These are phyloP conservation scores for Angomonas deanei DNA, from an alignment of 208 protist genomes.

Conservation along the genomic window DNA sequence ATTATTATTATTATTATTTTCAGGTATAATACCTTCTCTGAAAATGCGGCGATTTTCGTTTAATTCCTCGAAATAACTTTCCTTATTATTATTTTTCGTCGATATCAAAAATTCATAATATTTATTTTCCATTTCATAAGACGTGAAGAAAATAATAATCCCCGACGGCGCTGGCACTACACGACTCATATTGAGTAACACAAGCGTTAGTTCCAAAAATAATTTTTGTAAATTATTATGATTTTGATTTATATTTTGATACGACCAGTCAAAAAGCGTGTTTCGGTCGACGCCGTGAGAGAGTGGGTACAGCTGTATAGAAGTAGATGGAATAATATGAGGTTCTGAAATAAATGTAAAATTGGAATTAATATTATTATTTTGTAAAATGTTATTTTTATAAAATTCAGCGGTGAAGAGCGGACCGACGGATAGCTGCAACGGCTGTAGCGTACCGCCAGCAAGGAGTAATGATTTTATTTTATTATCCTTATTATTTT, in stretches of 20 bases:
- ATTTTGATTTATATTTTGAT: not conserved
- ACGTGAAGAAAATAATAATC: slow-evolving; percentile 93
- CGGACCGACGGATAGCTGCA: slow-evolving; percentile 68
- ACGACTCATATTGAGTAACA: slow-evolving; percentile 84
- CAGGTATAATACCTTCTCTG: slow-evolving; percentile 41
- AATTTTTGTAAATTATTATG: not conserved
- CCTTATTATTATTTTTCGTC: not conserved
- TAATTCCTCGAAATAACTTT: slow-evolving; percentile 47
- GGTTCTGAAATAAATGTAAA: slow-evolving; percentile 52
- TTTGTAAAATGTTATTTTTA: not conserved
- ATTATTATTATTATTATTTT: slow-evolving; percentile 7
- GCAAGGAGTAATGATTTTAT: slow-evolving; percentile 61
- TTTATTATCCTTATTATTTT: slow-evolving; percentile 8
- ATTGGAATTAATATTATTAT: not conserved
- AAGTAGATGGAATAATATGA: slow-evolving; percentile 82
- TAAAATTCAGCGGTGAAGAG: slow-evolving; percentile 27
- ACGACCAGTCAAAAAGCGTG: not conserved
- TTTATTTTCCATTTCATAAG: slow-evolving; percentile 78
- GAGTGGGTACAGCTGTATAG: slow-evolving; percentile 65
- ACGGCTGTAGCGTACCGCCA: slow-evolving; percentile 93
- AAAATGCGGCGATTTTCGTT: slow-evolving; percentile 83
- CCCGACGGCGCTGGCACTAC: slow-evolving; percentile 84
- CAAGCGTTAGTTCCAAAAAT: slow-evolving; percentile 55
- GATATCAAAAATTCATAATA: slow-evolving; percentile 33
- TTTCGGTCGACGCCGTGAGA: slow-evolving; percentile 58